Conservation (phyloP, 2,329 filamentous ascomycete species). For the Emmonsiellopsis sp. region DNA sequence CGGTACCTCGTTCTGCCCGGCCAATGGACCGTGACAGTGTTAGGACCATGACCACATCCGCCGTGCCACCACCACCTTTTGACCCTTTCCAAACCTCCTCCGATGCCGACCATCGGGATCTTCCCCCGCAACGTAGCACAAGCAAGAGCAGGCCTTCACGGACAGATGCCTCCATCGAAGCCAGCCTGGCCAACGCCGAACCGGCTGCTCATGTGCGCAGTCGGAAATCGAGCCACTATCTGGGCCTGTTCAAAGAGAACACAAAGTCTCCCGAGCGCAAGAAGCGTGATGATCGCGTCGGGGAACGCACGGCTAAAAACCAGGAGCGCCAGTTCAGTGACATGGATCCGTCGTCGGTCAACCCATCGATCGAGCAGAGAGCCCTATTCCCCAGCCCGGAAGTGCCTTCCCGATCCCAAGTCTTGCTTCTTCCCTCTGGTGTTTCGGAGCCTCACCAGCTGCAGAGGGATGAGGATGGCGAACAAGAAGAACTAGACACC, state of each 20-base stretch:
- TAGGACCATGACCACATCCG: neutral
- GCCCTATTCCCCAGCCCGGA: neutral
- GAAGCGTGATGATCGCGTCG: conserved; percentile 37
- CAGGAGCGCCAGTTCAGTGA: conserved; percentile 15
- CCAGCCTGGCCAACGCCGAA: conserved; percentile 51
- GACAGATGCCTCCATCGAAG: conserved; percentile 56
- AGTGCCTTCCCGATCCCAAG: neutral
- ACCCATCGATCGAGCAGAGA: conserved; percentile 1
- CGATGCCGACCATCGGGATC: neutral
- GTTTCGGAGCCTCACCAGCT: neutral
- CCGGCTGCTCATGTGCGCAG: conserved; percentile 47
- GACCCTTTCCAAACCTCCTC: neutral
- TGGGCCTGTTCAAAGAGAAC: conserved; percentile 57
- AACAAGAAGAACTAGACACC: neutral
- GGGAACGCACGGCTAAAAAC: conserved; percentile 17
- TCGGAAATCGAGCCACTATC: conserved; percentile 57
- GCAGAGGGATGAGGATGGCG: neutral
- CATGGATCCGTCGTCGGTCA: conserved; percentile 3
- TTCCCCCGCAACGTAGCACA: conserved; percentile 27
- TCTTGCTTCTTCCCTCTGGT: neutral
- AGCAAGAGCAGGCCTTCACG: conserved; percentile 37
- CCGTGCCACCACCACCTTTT: neutral
- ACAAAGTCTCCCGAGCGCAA: conserved; percentile 46
- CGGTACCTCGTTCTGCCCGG: neutral
- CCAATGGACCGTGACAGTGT: neutral